Percentiles rank a stretch among this genome's conserved stretches.
These are phyloP conservation scores for Boletus rex-veris DNA, from an alignment of 768 basidiomycete genomes.

Conservation along the genomic window DNA sequence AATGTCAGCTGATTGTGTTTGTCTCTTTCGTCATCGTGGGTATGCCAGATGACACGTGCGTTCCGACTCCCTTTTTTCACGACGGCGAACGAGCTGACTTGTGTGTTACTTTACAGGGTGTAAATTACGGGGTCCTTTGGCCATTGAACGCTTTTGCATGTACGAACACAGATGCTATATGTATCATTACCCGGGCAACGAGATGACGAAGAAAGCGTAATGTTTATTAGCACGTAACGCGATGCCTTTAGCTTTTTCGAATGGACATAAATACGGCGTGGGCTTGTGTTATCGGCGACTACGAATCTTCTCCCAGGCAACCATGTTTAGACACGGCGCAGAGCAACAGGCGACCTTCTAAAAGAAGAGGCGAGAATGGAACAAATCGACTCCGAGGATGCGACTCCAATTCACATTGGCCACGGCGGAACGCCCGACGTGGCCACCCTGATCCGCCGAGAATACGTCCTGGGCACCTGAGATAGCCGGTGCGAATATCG, in stretches of 20 bases:
- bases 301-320: not conserved
- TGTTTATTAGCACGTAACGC: not conserved
- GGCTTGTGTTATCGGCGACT: not conserved
- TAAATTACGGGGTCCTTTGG: slow-evolving; percentile 21
- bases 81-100: not conserved
- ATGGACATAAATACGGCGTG: not conserved
- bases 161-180: slow-evolving; percentile 17
- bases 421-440: not conserved
- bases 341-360: too few relatives aligned
- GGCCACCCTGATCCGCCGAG: not conserved
- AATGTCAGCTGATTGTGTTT: slow-evolving; percentile 14
- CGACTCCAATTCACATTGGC: not conserved
- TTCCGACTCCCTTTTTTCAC: slow-evolving; percentile 14
- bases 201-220: slow-evolving; percentile 1
- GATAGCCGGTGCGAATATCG: too few relatives aligned
- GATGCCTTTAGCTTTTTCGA: not conserved
- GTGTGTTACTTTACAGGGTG: slow-evolving; percentile 30
- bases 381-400: not conserved
- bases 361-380: not conserved
- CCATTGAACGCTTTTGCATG: slow-evolving; percentile 18
- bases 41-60: slow-evolving; percentile 58
- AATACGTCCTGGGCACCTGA: too few relatives aligned
- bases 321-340: too few relatives aligned
- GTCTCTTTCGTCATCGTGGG: not conserved
- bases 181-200: slow-evolving; percentile 16